phyloP scores from a whole-genome alignment of 2,329 filamentous ascomycete genomes.

The Aureobasidium sp. region DNA sequence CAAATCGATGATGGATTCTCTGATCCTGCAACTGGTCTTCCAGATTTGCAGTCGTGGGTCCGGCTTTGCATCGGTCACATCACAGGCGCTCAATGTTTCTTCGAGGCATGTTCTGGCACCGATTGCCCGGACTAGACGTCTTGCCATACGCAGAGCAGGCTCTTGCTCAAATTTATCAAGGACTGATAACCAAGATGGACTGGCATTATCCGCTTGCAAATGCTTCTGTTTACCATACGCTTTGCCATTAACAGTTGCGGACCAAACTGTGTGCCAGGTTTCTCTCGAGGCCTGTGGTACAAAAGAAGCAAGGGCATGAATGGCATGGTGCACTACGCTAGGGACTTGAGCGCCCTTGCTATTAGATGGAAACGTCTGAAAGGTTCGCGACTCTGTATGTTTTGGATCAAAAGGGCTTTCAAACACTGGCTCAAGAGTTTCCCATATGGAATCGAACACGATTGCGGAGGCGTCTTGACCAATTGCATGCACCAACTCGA shows the following conservation, averaged over 20 bases:
- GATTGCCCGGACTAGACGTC: conserved; percentile 41
- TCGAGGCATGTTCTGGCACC: conserved; percentile 35
- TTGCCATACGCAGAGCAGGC: conserved; percentile 41
- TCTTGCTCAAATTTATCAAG: conserved; percentile 12
- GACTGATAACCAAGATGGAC: neutral
- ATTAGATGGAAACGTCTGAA: neutral
- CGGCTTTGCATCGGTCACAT: neutral
- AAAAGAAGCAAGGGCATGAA: conserved; percentile 2
- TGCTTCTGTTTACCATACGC: conserved; percentile 11
- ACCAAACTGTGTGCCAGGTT: conserved; percentile 5
- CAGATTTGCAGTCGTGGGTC: conserved; percentile 3
- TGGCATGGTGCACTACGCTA: neutral
- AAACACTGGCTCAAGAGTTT: conserved; percentile 6
- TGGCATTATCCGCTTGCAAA: neutral
- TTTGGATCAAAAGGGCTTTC: neutral
- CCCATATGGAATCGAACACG: conserved; percentile 8
- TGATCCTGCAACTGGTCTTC: conserved; percentile 5
- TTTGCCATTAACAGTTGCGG: conserved; percentile 7
- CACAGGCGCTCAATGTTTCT: conserved; percentile 2
- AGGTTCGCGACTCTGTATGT: neutral
- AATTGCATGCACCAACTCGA: neutral
- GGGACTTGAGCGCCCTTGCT: neutral
- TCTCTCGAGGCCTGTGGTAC: neutral
- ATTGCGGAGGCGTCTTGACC: neutral
- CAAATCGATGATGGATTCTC: neutral